phyloP scores from a whole-genome alignment of 768 basidiomycete species.

The Dioszegia crocea region DNA sequence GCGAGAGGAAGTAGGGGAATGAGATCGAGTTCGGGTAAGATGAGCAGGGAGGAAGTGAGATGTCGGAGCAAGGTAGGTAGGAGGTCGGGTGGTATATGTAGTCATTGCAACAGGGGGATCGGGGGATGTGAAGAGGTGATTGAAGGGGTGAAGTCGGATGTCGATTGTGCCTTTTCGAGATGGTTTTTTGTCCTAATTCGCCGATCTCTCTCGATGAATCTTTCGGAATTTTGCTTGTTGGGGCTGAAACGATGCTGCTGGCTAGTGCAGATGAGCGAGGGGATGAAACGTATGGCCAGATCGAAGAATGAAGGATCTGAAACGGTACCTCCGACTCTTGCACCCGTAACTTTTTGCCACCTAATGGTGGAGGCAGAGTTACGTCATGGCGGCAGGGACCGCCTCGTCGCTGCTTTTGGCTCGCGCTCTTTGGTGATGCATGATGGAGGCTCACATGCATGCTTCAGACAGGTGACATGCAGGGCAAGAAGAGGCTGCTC shows the following conservation, averaged over 20 bases:
- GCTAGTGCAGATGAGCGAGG: background rate
- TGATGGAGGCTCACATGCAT: too few relatives aligned
- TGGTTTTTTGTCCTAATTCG: background rate
- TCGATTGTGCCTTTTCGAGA: background rate
- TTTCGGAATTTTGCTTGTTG: background rate
- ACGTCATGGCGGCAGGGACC: background rate
- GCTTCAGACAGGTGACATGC: too few relatives aligned
- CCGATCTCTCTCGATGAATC: background rate
- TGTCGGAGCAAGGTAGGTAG: constrained; percentile 2
- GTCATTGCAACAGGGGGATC: background rate
- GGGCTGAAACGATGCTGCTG: background rate
- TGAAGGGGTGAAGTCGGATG: background rate
- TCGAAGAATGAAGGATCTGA: background rate
- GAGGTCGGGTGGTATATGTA: background rate
- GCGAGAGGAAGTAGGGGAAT: constrained; percentile 24
- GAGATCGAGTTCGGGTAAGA: constrained; percentile 8
- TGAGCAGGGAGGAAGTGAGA: constrained; percentile 3
- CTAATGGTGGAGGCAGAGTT: background rate
- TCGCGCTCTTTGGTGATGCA: too few relatives aligned
- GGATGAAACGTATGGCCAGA: background rate
- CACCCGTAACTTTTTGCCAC: background rate
- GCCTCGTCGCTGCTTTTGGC: too few relatives aligned
- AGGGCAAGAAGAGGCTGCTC: too few relatives aligned
- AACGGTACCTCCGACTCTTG: background rate
- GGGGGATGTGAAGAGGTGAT: background rate